phyloP scores from a whole-genome alignment of 768 basidiomycete genomes.

The Leucogyrophana mollusca region DNA sequence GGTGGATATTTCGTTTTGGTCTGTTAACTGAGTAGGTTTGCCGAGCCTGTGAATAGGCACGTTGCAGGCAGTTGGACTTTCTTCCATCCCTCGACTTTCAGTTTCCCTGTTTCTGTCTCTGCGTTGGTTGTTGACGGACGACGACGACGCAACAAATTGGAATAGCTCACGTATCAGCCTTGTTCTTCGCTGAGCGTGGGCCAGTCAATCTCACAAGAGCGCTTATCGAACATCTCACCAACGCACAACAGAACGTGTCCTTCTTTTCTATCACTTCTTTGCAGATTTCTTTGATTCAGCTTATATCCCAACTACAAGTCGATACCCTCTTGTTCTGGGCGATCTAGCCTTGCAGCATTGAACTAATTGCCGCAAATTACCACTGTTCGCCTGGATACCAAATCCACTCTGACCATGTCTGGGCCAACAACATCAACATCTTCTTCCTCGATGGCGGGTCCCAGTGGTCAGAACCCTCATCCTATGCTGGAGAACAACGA shows the following conservation, averaged over 20 bases:
- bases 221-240: conserved; percentile 35
- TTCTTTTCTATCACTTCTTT: conserved; percentile 36
- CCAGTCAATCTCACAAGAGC: conserved; percentile 30
- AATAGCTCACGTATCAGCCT: conserved; percentile 27
- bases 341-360: too few species aligned
- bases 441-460: conserved; percentile 41
- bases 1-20: too few species aligned
- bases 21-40: conserved; percentile 1
- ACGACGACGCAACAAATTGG: conserved; percentile 28
- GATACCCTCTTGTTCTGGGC: conserved; percentile 20
- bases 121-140: conserved; percentile 36
- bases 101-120: conserved; percentile 18
- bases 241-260: conserved; percentile 33
- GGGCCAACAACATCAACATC: conserved; percentile 47
- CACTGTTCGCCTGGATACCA: conserved; percentile 12
- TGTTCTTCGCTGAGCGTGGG: conserved; percentile 25
- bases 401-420: conserved; percentile 38
- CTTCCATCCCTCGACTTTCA: conserved; percentile 7
- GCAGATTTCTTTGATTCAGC: conserved; percentile 26
- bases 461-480: conserved; percentile 54
- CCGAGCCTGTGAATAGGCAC: conserved; percentile 30
- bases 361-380: conserved; percentile 1
- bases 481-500: conserved; percentile 58
- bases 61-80: conserved; percentile 12
- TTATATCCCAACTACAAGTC: conserved; percentile 18